Conservation (phyloP, 2,329 filamentous ascomycete species). For the Phoma sp. region DNA sequence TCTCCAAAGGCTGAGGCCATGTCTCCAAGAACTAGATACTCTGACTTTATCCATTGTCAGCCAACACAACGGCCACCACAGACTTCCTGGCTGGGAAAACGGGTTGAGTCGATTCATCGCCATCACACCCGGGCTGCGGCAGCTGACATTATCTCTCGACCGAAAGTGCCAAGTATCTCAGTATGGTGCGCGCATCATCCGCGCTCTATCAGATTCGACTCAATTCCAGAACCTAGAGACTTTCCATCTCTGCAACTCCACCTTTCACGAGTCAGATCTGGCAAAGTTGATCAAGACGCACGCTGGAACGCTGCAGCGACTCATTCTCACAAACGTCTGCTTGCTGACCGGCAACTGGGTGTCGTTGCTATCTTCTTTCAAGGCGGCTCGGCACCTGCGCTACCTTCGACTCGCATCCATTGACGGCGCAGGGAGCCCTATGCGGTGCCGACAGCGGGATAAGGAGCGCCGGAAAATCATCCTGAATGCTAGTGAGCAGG, state of each 20-base stretch:
- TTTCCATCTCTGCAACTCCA: slow-evolving; percentile 26
- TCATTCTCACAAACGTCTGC: slow-evolving; percentile 20
- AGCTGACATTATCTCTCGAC: slow-evolving; percentile 31
- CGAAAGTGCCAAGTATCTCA: slow-evolving; percentile 13
- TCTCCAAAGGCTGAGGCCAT: slow-evolving; percentile 17
- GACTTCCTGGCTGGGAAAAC: slow-evolving; percentile 31
- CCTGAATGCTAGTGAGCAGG: slow-evolving; percentile 5
- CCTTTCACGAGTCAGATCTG: slow-evolving; percentile 24
- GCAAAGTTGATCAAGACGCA: slow-evolving; percentile 23
- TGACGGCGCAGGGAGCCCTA: slow-evolving; percentile 3
- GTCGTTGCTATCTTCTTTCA: slow-evolving; percentile 17
- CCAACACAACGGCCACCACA: slow-evolving; percentile 16
- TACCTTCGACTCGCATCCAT: slow-evolving; percentile 14
- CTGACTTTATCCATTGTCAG: slow-evolving; percentile 30
- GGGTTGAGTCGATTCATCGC: slow-evolving; percentile 29
- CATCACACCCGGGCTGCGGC: slow-evolving; percentile 23
- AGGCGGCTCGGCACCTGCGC: slow-evolving; percentile 3
- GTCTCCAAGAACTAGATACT: slow-evolving; percentile 22
- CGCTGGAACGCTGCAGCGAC: slow-evolving; percentile 16
- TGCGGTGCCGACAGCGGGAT: neutral
- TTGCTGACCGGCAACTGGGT: slow-evolving; percentile 27
- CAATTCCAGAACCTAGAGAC: slow-evolving; percentile 17
- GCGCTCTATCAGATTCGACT: slow-evolving; percentile 20
- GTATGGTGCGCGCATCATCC: slow-evolving; percentile 27
- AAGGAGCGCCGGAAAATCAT: slow-evolving; percentile 8